Percentiles rank a stretch among this genome's conserved stretches.
Evolutionary conservation across 805 yeast species (phyloP).

Genomic region (Ascoidea rubescens): DNA sequence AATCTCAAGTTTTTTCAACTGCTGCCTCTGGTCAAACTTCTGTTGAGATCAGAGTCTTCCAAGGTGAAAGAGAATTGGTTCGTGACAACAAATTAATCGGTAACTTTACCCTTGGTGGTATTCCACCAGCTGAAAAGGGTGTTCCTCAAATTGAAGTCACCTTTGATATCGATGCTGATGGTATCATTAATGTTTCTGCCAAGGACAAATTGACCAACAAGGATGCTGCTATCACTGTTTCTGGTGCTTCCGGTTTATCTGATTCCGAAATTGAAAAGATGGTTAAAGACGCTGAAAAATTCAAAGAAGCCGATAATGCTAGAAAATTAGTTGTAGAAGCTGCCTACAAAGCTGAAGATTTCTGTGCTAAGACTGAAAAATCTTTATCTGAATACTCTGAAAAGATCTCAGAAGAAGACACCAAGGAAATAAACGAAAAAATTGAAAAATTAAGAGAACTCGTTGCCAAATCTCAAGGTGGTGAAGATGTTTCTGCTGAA

Average conservation of each 20-base stretch:
- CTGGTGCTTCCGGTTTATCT: constrained; percentile 88
- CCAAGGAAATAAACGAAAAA: constrained; percentile 37
- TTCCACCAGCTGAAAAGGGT: constrained; percentile 93
- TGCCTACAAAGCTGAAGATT: constrained; percentile 76
- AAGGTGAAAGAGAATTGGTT: constrained; percentile 97
- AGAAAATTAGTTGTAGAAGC: constrained; percentile 72
- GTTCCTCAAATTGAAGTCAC: constrained; percentile 91
- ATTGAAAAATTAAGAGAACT: constrained; percentile 59
- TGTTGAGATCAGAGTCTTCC: constrained; percentile 96
- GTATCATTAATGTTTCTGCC: constrained; percentile 91
- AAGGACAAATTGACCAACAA: constrained; percentile 88
- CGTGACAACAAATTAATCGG: constrained; percentile 97
- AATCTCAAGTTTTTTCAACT: constrained; percentile 91
- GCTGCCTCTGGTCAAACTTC: constrained; percentile 95
- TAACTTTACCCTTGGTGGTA: constrained; percentile 89
- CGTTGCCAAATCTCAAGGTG: constrained; percentile 54
- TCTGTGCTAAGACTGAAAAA: constrained; percentile 75
- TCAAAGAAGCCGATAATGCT: constrained; percentile 77
- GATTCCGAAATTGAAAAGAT: constrained; percentile 82
- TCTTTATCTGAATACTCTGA: constrained; percentile 69
- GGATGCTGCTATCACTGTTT: constrained; percentile 90
- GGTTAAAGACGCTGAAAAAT: constrained; percentile 84
- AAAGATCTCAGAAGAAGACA: constrained; percentile 43
- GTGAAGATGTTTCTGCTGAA: constrained; percentile 50
- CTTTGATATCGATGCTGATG: constrained; percentile 94